These are phyloP conservation scores for Cyberlindnera mrakii DNA, from an alignment of 805 yeast genomes.

Conservation along the genomic window DNA sequence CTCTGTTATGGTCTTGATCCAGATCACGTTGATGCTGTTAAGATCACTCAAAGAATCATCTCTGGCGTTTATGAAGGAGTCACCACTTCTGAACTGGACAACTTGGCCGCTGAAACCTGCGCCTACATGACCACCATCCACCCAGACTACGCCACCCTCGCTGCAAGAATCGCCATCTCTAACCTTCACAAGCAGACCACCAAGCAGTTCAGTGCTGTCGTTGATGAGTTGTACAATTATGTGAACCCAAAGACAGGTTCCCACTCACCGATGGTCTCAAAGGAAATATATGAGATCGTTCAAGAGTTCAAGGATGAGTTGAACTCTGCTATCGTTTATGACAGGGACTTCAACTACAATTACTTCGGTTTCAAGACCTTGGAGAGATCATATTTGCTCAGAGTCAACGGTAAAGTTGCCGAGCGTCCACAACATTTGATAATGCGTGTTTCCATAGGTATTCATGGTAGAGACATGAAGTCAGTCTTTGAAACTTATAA, in stretches of 20 bases:
- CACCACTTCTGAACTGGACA: constrained; percentile 81
- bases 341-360: constrained; percentile 71
- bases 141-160: constrained; percentile 94
- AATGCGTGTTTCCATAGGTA: constrained; percentile 89
- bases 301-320: constrained; percentile 58
- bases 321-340: constrained; percentile 67
- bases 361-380: constrained; percentile 92
- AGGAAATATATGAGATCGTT: constrained; percentile 59
- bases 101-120: constrained; percentile 91
- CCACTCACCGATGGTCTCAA: constrained; percentile 55
- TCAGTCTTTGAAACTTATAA: constrained; percentile 76
- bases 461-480: constrained; percentile 65
- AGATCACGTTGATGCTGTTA: constrained; percentile 88
- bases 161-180: constrained; percentile 93
- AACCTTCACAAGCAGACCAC: constrained; percentile 93
- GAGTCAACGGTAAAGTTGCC: constrained; percentile 56
- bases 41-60: constrained; percentile 92
- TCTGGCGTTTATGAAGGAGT: constrained; percentile 98
- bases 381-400: constrained; percentile 76
- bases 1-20: constrained; percentile 92
- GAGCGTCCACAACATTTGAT: constrained; percentile 91
- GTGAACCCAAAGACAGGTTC: constrained; percentile 73
- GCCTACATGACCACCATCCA: constrained; percentile 96
- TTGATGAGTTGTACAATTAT: constrained; percentile 67
- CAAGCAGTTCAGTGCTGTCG: constrained; percentile 74